Evolutionary conservation across 352 stramenopile genomes (phyloP), one percentile per base, ranked within the genome.

Genomic region (Thraustochytrium striatum): DNA sequence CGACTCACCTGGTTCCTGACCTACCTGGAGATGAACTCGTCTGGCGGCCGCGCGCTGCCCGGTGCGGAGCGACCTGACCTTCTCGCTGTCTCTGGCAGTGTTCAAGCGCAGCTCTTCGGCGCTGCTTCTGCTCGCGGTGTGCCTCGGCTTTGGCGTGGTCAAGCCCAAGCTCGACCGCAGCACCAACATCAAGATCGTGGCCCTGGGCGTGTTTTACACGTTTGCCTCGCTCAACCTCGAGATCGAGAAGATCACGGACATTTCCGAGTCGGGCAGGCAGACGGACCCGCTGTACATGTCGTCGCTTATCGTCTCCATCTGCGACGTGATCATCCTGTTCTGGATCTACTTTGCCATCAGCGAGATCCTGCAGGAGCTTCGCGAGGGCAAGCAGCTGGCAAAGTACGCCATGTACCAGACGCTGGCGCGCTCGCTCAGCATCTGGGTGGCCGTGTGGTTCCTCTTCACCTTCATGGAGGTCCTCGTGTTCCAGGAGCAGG

Each of bases 311-410:
- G 55, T 80, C 21, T 33, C 28, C 39, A 38, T 80, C 11, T 80
- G 55, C 35, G 58, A 80, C 28, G 55, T 80, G 8, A 73, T 81
- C 30, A 75, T 70, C 30, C 41, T 80, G 13, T 80, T 70, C 68
- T 80, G 70, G 70, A 73, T 80, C 58, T 80, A 80, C 58, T 80
- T 75, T 25, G 55, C 70, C 30, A 80, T 80, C 28, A 57, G 38
- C 25, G 38, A 69, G 55, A 39, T 80, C 11, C 41, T 80, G 2
- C 39, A 73, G 32, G 70, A 80, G 30, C 58, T 80, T 3, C 55
- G 70, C 58, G 58, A 80, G 58, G 58, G 13, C 1, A 52, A 80
- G 41, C 70, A 80, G 35, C 79, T 80, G 11, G 70, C 57, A 25
- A 80, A 80, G 58, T 35, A 59, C n/a, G 70, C 35, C 38, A 70